A percentile compares a stretch with the other conserved stretches of the same genome.
Evolutionary conservation across 1,139 yeast genomes (phyloP).

Genomic region (Blastobotrys buckinghamii): DNA sequence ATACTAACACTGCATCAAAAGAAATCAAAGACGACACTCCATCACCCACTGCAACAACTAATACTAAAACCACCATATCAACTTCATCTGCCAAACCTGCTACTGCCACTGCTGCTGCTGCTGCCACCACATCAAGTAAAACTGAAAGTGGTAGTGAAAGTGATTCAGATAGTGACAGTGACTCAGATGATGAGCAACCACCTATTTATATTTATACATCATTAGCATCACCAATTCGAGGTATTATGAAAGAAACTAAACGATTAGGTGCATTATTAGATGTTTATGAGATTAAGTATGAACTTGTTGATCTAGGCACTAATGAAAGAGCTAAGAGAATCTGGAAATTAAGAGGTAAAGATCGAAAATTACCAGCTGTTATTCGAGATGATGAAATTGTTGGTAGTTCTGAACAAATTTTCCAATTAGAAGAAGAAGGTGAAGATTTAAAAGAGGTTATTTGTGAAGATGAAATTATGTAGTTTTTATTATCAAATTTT

Average conservation of each 20-base stretch:
- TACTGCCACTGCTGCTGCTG: not conserved
- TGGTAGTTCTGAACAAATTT: slow-evolving; percentile 76
- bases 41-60: no score
- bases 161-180: slow-evolving; percentile 4
- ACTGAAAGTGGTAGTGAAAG: not conserved
- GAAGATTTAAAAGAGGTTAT: slow-evolving; percentile 30
- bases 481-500: not conserved
- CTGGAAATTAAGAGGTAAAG: slow-evolving; percentile 76
- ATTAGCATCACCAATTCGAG: slow-evolving; percentile 81
- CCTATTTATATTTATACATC: slow-evolving; percentile 69
- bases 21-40: not conserved
- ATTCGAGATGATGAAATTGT: slow-evolving; percentile 83
- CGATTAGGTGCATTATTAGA: slow-evolving; percentile 67
- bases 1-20: not conserved
- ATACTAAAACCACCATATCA: not conserved
- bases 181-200: slow-evolving; percentile 9
- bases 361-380: slow-evolving; percentile 81
- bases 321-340: slow-evolving; percentile 79
- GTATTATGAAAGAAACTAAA: slow-evolving; percentile 75
- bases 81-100: not conserved
- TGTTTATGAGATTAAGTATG: slow-evolving; percentile 66
- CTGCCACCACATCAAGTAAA: not conserved
- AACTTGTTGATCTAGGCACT: slow-evolving; percentile 76
- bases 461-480: slow-evolving; percentile 25
- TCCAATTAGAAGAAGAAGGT: slow-evolving; percentile 25